Evolutionary conservation across 768 basidiomycete genomes (phyloP).

Genomic region (Brasilioporus rufonigricans): DNA sequence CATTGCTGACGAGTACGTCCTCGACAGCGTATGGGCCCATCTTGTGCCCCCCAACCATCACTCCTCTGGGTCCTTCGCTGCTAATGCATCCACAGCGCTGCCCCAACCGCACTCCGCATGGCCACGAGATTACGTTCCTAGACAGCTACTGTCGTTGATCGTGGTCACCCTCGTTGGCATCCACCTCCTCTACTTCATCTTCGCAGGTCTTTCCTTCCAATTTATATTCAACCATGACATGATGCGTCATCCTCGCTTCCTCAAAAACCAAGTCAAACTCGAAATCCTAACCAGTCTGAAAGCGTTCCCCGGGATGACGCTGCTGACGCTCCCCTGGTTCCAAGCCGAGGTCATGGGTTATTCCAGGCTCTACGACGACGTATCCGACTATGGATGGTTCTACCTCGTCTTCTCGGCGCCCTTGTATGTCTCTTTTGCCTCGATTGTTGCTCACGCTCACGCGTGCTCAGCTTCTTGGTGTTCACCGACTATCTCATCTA

Average conservation of each 20-base stretch:
- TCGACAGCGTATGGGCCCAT: conserved; percentile 79
- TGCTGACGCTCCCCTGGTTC: conserved; percentile 93
- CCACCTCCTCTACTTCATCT: conserved; percentile 80
- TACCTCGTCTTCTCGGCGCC: conserved; percentile 69
- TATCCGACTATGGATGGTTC: conserved; percentile 76
- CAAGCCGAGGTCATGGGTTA: conserved; percentile 87
- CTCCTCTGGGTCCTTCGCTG: conserved; percentile 34
- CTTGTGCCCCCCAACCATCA: conserved; percentile 58
- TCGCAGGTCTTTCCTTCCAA: conserved; percentile 80
- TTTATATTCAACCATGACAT: conserved; percentile 93
- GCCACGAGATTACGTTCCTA: conserved; percentile 79
- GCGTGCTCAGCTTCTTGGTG: conserved; percentile 56
- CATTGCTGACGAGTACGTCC: conserved; percentile 63
- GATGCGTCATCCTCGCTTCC: conserved; percentile 93
- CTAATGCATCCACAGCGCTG: conserved; percentile 40
- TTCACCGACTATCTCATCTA: conserved; percentile 95
- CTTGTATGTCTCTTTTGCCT: conserved; percentile 46
- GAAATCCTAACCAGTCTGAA: conserved; percentile 77
- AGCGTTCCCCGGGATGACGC: conserved; percentile 79
- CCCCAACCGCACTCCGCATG: conserved; percentile 60
- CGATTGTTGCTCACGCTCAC: background rate
- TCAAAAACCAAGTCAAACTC: conserved; percentile 77
- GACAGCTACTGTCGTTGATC: conserved; percentile 73
- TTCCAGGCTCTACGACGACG: conserved; percentile 71
- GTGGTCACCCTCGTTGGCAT: conserved; percentile 79